Percentiles rank a stretch among this genome's conserved stretches.
These are phyloP conservation scores for Trypanosoma platydactyli DNA, from an alignment of 208 protist species.

Conservation along the genomic window DNA sequence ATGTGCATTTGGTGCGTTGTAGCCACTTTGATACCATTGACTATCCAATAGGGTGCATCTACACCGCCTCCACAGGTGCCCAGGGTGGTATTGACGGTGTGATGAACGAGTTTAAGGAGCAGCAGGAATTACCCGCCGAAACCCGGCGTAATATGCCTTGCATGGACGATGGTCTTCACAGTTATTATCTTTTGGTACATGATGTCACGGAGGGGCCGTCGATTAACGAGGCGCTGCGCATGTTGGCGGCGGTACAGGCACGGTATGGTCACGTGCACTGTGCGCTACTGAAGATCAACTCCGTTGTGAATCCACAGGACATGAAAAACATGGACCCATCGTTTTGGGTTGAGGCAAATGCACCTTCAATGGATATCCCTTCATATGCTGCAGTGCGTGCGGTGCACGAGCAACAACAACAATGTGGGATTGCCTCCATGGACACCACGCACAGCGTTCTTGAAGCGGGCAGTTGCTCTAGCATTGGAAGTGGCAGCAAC, in stretches of 20 bases:
- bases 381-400: constrained; percentile 28
- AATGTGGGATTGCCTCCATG: not conserved
- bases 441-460: constrained; percentile 9
- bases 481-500: not conserved
- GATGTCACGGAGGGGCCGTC: constrained; percentile 48
- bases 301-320: constrained; percentile 43
- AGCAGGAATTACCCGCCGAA: constrained; percentile 36
- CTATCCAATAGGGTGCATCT: constrained; percentile 73
- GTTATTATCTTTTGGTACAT: constrained; percentile 77
- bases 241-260: constrained; percentile 50
- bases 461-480: constrained; percentile 5
- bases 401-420: constrained; percentile 15
- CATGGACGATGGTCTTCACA: constrained; percentile 73
- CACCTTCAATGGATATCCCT: constrained; percentile 61
- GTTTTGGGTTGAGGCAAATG: constrained; percentile 73
- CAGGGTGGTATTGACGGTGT: constrained; percentile 54
- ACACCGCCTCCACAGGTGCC: constrained; percentile 57
- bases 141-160: constrained; percentile 46
- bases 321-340: constrained; percentile 61
- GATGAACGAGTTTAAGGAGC: constrained; percentile 43
- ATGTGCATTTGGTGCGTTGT: constrained; percentile 63
- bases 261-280: constrained; percentile 48
- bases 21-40: constrained; percentile 77
- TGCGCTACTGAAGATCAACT: constrained; percentile 70
- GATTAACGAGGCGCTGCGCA: constrained; percentile 39